Percentiles rank a stretch among this genome's conserved stretches.
These are phyloP conservation scores for Trichoderma erinaceum DNA, from an alignment of 495 filamentous ascomycete genomes.

Conservation along the genomic window DNA sequence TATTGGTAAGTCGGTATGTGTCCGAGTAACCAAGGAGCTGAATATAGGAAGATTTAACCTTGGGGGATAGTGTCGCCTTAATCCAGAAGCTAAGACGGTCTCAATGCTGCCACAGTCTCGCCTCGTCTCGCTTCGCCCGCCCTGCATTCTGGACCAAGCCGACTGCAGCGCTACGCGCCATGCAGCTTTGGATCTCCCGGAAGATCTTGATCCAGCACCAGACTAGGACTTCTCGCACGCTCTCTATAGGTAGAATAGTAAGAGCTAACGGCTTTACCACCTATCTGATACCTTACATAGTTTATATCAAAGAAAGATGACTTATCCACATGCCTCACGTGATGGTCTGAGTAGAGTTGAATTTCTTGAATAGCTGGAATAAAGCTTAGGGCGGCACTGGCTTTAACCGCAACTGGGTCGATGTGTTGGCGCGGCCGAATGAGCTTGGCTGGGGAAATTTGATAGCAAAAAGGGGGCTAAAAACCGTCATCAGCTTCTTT, in stretches of 20 bases:
- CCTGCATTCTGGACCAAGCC: not conserved
- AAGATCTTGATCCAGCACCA: not conserved
- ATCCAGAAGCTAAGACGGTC: not conserved
- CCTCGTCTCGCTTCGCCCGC: not conserved
- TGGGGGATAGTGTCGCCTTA: no score
- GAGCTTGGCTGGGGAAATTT: slow-evolving; percentile 14
- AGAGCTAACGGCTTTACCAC: not conserved
- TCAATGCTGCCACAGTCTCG: not conserved
- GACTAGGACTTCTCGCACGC: not conserved
- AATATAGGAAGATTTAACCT: not conserved
- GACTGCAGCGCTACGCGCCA: not conserved
- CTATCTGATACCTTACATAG: not conserved
- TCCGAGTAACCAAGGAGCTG: not conserved
- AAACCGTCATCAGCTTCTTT: slow-evolving; percentile 3
- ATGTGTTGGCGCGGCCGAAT: slow-evolving; percentile 8
- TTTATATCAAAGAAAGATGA: not conserved
- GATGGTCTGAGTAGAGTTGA: not conserved
- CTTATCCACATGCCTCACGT: slow-evolving; percentile 6
- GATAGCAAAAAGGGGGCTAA: slow-evolving; percentile 11
- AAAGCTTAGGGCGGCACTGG: not conserved
- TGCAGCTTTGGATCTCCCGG: slow-evolving; percentile 11
- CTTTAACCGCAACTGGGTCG: not conserved
- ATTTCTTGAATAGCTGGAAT: not conserved
- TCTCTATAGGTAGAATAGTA: not conserved
- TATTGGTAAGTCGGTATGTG: no score